Base-by-base conservation (phyloP, 768 basidiomycete genomes). In the Serendipita indica region DNA sequence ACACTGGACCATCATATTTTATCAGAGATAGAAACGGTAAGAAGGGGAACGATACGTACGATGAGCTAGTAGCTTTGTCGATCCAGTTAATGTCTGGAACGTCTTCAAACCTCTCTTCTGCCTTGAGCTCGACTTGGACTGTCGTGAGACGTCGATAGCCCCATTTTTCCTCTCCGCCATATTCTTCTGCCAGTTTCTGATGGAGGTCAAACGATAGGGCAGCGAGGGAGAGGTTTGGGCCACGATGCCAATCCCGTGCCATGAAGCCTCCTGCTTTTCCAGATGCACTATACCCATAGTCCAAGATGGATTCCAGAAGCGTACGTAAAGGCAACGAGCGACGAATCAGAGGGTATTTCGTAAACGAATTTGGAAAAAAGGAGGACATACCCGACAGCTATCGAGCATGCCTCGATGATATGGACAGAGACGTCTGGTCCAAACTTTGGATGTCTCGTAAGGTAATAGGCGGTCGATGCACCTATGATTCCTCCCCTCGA, bases 221-320 rank as follows among this genome's bases (percentile, higher is more conserved):
- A 5, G 83, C 82, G 30, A 91, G 72, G 20, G 62, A 64, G 62
- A 82, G 79, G 54, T 77, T 77, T 0, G 83, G 82, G 64, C 83
- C 61, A 6, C 68, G 71, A 84, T 54, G 89, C 91, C 89, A 90
- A 83, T 69, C 72, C 57, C 83, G 80, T 0, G 90, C 89, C 18
- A 93, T 77, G 12, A 94, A 78, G 0, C 87, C 88, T 3, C 87
- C 89, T 0, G 88, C 85, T 67, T 90, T 91, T 16, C 88, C 88
- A 0, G 83, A 86, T 0, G 86, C 84, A 0, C 86, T 89, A 61
- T 86, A 84, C 0, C 88, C 89, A 18, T 80, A 74, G 3, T 80
- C 81, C 3, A 67, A 72, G 0, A 84, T 87, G 57, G 88, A 84
- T 63, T 92, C 81, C 57, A 94, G 68, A 5, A 89, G 71, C 14